A percentile compares a stretch with the other conserved stretches of the same genome.
phyloP scores from a whole-genome alignment of 1,284 basidiomycete species.

The Schizophyllum commune region DNA sequence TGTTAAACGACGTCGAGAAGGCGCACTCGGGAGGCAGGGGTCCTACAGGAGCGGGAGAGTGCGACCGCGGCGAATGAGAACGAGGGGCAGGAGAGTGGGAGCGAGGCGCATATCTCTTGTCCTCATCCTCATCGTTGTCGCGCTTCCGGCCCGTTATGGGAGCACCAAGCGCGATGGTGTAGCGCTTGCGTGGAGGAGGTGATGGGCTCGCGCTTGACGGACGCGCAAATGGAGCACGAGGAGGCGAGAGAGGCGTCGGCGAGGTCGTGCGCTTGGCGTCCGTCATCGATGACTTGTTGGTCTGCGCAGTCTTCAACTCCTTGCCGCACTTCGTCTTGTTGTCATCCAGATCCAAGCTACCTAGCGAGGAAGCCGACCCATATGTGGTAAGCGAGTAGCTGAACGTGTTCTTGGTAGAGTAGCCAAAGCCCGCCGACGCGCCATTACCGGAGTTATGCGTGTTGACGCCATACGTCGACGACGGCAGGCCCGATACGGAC shows the following conservation, averaged over 20 bases:
- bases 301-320: too few species aligned
- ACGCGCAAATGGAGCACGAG: slow-evolving; percentile 16
- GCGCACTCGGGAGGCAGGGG: too few species aligned
- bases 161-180: slow-evolving; percentile 73
- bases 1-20: too few species aligned
- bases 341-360: too few species aligned
- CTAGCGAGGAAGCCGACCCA: too few species aligned
- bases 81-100: slow-evolving; percentile 12
- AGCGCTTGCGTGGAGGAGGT: slow-evolving; percentile 51
- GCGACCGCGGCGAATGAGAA: too few species aligned
- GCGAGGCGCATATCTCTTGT: slow-evolving; percentile 13
- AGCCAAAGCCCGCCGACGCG: slow-evolving; percentile 4
- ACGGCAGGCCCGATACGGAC: slow-evolving; percentile 26
- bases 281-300: too few species aligned
- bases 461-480: too few species aligned
- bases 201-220: slow-evolving; percentile 46
- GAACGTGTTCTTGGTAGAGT: slow-evolving; percentile 1
- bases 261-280: too few species aligned
- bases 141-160: slow-evolving; percentile 20
- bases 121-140: slow-evolving; percentile 22
- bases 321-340: too few species aligned
- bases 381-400: neutral
- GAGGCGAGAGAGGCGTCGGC: too few species aligned
- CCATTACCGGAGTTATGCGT: neutral
- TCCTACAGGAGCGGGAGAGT: slow-evolving; percentile 9